Conservation (phyloP, 2,329 filamentous ascomycete genomes). For the Penicillium oxalicum region DNA sequence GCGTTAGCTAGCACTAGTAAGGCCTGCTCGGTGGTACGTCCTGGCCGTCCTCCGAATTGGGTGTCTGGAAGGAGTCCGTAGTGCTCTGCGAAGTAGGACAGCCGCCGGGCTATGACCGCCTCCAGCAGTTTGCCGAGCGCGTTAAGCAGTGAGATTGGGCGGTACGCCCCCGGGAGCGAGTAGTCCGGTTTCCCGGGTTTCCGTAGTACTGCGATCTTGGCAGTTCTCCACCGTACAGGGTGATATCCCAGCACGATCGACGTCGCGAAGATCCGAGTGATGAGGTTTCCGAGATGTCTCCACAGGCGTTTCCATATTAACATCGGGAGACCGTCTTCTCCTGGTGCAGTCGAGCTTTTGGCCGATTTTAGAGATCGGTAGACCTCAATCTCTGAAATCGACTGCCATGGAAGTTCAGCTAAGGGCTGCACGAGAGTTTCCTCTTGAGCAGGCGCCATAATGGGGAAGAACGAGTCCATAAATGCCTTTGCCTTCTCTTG, state of each 20-base stretch:
- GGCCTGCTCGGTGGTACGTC: slow-evolving; percentile 11
- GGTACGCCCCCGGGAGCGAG: slow-evolving; percentile 16
- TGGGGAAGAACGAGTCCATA: slow-evolving; percentile 7
- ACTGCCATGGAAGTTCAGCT: slow-evolving; percentile 5
- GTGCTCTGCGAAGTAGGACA: slow-evolving; percentile 10
- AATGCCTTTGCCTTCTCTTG: neutral
- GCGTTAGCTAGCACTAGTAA: slow-evolving; percentile 8
- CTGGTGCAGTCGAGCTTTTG: slow-evolving; percentile 15
- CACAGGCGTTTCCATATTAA: slow-evolving; percentile 13
- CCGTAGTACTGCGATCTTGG: slow-evolving; percentile 18
- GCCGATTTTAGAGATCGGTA: slow-evolving; percentile 5
- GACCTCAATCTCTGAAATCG: slow-evolving; percentile 8
- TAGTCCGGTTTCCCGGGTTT: slow-evolving; percentile 26
- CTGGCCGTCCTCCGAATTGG: slow-evolving; percentile 13
- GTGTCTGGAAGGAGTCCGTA: slow-evolving; percentile 10
- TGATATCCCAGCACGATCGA: slow-evolving; percentile 12
- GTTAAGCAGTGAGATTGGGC: slow-evolving; percentile 23
- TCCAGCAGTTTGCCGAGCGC: slow-evolving; percentile 21
- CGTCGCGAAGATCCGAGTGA: slow-evolving; percentile 4
- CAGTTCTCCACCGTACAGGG: slow-evolving; percentile 13
- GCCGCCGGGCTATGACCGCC: slow-evolving; percentile 11
- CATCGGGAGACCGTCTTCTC: slow-evolving; percentile 16
- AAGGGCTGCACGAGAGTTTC: neutral
- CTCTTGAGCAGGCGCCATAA: slow-evolving; percentile 2
- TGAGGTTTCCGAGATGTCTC: neutral